Percentiles rank a stretch among this genome's conserved stretches.
Evolutionary conservation across 371 early-diverging fungal genomes (phyloP).

Genomic region (Mortierella sp.): DNA sequence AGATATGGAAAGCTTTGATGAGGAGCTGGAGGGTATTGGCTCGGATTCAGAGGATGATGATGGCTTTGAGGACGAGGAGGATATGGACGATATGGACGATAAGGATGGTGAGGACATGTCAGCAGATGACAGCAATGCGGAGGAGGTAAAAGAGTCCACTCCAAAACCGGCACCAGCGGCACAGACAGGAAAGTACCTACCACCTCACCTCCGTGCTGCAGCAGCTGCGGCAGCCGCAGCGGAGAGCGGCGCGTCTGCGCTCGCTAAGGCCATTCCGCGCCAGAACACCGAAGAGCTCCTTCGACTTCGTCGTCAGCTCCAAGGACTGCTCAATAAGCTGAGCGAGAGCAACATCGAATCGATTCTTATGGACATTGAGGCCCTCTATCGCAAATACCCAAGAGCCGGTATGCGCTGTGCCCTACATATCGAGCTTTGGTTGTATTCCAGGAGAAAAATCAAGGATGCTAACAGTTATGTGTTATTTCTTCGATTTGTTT

Average conservation of each 20-base stretch:
- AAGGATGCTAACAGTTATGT: no score
- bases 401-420: constrained; percentile 77
- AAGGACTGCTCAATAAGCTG: constrained; percentile 90
- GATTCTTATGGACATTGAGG: constrained; percentile 84
- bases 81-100: constrained; percentile 30
- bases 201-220: constrained; percentile 87
- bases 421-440: not conserved
- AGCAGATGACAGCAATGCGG: constrained; percentile 23
- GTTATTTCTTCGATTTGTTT: no score
- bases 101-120: constrained; percentile 29
- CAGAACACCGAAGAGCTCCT: constrained; percentile 68
- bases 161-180: constrained; percentile 32
- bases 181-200: constrained; percentile 79
- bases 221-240: constrained; percentile 56
- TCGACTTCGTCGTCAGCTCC: constrained; percentile 80
- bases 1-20: constrained; percentile 46
- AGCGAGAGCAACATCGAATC: constrained; percentile 92
- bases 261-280: constrained; percentile 51
- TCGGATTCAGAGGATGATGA: constrained; percentile 20
- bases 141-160: constrained; percentile 39
- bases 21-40: constrained; percentile 34
- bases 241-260: constrained; percentile 36
- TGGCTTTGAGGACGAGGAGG: constrained; percentile 29
- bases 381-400: constrained; percentile 79
- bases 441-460: not conserved